A percentile compares a stretch with the other conserved stretches of the same genome.
Evolutionary conservation across 2,329 filamentous ascomycete genomes (phyloP).

Genomic region (Pezicula rhizophila): DNA sequence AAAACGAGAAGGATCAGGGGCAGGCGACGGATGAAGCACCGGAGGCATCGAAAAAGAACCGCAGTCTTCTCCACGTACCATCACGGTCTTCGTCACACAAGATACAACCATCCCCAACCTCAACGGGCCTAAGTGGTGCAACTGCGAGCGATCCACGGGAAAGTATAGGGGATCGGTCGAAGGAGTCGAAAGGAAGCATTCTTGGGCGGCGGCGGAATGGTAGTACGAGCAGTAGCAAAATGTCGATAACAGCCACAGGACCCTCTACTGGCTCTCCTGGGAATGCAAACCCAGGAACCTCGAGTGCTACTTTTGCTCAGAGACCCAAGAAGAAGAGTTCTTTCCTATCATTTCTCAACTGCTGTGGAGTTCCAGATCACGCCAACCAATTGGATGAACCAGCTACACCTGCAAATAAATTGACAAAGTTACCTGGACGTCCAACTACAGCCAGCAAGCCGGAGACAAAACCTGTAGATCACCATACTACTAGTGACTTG

Average conservation of each 20-base stretch:
- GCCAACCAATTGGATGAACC: conserved; percentile 35
- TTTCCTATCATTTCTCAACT: conserved; percentile 40
- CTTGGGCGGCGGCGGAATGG: conserved; percentile 58
- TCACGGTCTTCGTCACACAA: conserved; percentile 58
- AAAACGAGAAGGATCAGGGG: conserved; percentile 21
- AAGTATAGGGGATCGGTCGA: conserved; percentile 59
- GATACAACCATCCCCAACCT: conserved; percentile 52
- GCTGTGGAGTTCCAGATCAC: conserved; percentile 38
- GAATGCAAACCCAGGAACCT: conserved; percentile 26
- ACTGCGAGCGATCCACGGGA: conserved; percentile 54
- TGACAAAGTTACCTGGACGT: conserved; percentile 31
- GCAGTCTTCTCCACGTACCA: conserved; percentile 50
- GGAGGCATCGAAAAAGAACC: conserved; percentile 34
- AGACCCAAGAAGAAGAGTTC: conserved; percentile 34
- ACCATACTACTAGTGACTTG: conserved; percentile 8
- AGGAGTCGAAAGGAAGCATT: conserved; percentile 60
- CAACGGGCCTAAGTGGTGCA: conserved; percentile 53
- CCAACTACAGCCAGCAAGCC: conserved; percentile 26
- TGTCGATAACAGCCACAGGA: conserved; percentile 41
- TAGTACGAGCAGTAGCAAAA: conserved; percentile 59
- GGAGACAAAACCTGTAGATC: conserved; percentile 13
- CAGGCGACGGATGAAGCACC: conserved; percentile 17
- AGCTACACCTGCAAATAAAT: conserved; percentile 38
- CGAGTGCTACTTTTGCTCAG: conserved; percentile 22
- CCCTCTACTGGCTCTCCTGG: conserved; percentile 32